Evolutionary conservation across 2,329 filamentous ascomycete genomes (phyloP), one percentile per base, ranked within the genome.

Genomic region (Fusarium heterosporum): DNA sequence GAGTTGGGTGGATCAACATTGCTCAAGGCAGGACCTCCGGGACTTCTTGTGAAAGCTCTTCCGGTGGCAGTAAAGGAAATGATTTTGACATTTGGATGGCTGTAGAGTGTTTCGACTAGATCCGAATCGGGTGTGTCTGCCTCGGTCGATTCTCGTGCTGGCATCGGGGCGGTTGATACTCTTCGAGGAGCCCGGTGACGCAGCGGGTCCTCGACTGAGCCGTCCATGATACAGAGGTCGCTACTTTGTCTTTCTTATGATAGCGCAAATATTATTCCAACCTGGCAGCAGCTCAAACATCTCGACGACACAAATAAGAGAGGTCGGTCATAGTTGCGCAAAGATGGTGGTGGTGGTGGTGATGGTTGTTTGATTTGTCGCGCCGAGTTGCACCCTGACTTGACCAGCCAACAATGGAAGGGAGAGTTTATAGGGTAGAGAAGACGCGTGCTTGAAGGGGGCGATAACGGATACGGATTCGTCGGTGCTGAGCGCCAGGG

Each of bases 11-110:
- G 76, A 59, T 86, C 77, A 70, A 85, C 75, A 55, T 78, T 66
- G 57, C 78, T 65, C 60, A 64, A 34, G 30, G 52, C 53, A 52
- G 67, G 36, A 57, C 72, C 69, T 61, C 78, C 71, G 48, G 78
- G 72, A 68, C 77, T 72, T 68, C 79, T 61, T 42, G 76, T 66
- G n/a, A 72, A 57, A 17, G 69, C 66, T 51, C 71, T 65, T 16
- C 73, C 74, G 25, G 77, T 78, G 22, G 79, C 80, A 17, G 76
- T 82, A 68, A 87, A 87, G 14, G 85, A 78, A 40, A 86, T 80
- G 64, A 96, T 92, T 74, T 89, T 93, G 59, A 89, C 89, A 41
- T 86, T 87, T 1, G 90, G 86, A 72, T 94, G 91, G 57, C 86
- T 88, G 75, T 92, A 96, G 7, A 96, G 84, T 3, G 89, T 92